phyloP scores from a whole-genome alignment of 148 eudicot species.

The Diospyros lotus region DNA sequence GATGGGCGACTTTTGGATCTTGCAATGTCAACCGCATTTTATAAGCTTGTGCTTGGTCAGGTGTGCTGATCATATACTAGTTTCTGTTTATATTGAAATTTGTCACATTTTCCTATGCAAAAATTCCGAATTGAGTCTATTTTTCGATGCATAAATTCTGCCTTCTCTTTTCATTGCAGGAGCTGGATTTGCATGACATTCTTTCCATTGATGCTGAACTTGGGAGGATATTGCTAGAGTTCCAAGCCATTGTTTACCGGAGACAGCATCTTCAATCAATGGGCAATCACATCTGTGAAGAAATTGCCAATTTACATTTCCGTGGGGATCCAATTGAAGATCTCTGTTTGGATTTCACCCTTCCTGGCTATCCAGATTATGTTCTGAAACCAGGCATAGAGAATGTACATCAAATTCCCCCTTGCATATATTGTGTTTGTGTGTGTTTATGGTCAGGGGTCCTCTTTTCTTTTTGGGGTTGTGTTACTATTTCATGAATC shows the following conservation, averaged over 20 bases:
- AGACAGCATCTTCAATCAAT: constrained; percentile 74
- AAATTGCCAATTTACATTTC: constrained; percentile 52
- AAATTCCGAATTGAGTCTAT: background rate
- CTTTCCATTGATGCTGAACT: constrained; percentile 80
- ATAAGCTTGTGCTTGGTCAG: constrained; percentile 87
- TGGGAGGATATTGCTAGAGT: constrained; percentile 81
- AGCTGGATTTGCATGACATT: constrained; percentile 96
- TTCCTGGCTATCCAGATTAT: constrained; percentile 92
- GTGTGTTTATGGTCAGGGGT: no score
- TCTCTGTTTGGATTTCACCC: constrained; percentile 89
- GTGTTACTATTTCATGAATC: background rate
- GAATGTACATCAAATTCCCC: constrained; percentile 38
- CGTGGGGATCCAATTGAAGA: constrained; percentile 80
- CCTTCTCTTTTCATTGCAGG: constrained; percentile 42
- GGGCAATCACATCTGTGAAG: constrained; percentile 51
- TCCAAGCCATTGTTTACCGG: constrained; percentile 77
- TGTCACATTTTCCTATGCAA: background rate
- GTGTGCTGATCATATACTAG: constrained; percentile 25
- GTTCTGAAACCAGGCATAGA: constrained; percentile 60
- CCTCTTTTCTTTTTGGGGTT: background rate
- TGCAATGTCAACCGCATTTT: constrained; percentile 76
- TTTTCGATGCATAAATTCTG: background rate
- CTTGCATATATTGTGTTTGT: background rate
- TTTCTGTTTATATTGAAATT: background rate
- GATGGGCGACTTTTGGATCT: constrained; percentile 95